A percentile compares a stretch with the other conserved stretches of the same genome.
Conservation (phyloP, 352 stramenopile genomes). For the Aphanomyces cochlioides region DNA sequence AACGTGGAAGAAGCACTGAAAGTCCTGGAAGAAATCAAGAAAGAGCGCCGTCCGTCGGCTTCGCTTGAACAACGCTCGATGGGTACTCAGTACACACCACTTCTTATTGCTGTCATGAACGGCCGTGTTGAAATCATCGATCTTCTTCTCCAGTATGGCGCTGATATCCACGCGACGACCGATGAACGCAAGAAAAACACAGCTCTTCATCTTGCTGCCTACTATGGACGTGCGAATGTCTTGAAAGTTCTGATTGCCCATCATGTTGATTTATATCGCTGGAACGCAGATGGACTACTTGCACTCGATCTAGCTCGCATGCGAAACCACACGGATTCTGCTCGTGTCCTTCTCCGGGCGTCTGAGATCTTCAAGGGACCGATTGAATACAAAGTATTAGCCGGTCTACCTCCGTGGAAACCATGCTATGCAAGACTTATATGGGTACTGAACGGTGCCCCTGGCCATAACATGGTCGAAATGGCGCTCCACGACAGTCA, state of each 20-base stretch:
- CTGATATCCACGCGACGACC: slow-evolving; percentile 15
- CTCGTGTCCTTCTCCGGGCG: slow-evolving; percentile 2
- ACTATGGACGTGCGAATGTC: slow-evolving; percentile 12
- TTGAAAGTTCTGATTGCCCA: slow-evolving; percentile 6
- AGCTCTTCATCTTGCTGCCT: slow-evolving; percentile 23
- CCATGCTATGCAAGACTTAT: slow-evolving; percentile 16
- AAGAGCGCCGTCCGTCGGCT: not conserved
- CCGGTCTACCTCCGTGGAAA: slow-evolving; percentile 12
- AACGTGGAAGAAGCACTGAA: not conserved
- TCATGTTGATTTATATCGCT: slow-evolving; percentile 23
- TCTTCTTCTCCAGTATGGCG: slow-evolving; percentile 7
- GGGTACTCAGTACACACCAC: not conserved
- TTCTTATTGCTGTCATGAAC: slow-evolving; percentile 15
- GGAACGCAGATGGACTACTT: slow-evolving; percentile 18
- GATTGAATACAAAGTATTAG: not conserved
- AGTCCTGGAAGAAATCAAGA: slow-evolving; percentile 11
- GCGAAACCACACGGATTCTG: not conserved
- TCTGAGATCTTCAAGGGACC: slow-evolving; percentile 14
- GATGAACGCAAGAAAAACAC: slow-evolving; percentile 24
- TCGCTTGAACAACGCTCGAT: slow-evolving; percentile 16
- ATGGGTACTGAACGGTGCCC: not conserved
- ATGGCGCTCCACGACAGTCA: slow-evolving; percentile 13
- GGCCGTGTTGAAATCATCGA: not conserved
- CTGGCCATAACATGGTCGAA: slow-evolving; percentile 10
- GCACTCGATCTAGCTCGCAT: slow-evolving; percentile 22